Percentiles rank a stretch among this genome's conserved stretches.
Conservation (phyloP, 2,329 filamentous ascomycete genomes). For the Phaeosphaeriaceae sp. region DNA sequence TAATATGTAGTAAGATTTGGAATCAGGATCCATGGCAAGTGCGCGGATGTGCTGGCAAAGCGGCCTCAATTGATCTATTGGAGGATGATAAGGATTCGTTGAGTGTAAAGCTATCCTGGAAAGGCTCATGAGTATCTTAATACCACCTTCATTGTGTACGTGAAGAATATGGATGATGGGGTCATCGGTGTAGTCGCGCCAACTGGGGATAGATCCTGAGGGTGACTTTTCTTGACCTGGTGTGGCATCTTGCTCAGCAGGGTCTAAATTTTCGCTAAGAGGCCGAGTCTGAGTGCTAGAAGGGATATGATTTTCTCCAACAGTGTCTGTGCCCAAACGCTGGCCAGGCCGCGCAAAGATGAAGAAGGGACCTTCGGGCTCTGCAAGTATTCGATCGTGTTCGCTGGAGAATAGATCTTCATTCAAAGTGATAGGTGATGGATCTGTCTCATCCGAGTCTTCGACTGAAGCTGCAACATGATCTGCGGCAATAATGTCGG, state of each 20-base stretch:
- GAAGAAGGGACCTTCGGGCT: constrained; percentile 16
- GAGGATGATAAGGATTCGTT: constrained; percentile 17
- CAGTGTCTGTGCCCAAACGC: neutral
- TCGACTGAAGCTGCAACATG: neutral
- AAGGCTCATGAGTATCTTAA: constrained; percentile 1
- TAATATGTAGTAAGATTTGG: constrained; percentile 35
- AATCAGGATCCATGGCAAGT: constrained; percentile 22
- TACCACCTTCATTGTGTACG: constrained; percentile 5
- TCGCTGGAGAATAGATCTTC: constrained; percentile 1
- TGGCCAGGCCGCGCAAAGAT: neutral
- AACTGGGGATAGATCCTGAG: neutral
- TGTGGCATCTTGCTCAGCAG: neutral
- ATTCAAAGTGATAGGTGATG: neutral
- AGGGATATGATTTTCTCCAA: neutral
- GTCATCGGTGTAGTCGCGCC: constrained; percentile 20
- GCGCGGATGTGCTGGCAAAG: constrained; percentile 27
- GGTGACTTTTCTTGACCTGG: neutral
- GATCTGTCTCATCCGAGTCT: neutral
- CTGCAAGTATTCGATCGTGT: neutral
- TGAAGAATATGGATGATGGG: constrained; percentile 21
- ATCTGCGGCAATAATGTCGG: constrained; percentile 10
- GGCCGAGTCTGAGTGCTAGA: neutral
- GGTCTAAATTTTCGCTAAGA: neutral
- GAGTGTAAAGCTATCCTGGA: constrained; percentile 14
- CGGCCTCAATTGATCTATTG: constrained; percentile 17